Base-by-base conservation (phyloP, 139 green algal species). In the Auxenochlorella protothecoides region DNA sequence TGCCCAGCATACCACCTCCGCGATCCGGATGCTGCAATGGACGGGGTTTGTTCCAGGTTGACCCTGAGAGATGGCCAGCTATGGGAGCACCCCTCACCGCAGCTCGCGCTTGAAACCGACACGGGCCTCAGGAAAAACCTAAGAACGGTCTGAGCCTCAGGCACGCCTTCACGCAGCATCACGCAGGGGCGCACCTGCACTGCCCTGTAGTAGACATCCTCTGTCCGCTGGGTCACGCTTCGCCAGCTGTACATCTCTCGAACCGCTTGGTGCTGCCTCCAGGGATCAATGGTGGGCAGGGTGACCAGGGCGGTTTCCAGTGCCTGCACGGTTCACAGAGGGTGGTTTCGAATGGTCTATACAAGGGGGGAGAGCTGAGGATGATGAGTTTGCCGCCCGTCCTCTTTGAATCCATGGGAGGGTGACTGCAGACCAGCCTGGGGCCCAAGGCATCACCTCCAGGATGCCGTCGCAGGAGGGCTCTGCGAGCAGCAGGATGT, bases 181-280 rank as follows among this genome's bases (percentile, higher is more conserved):
- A 44, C 27, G 27, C 27, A 44, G 27, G 27, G 27, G 27, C 61
- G 4, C n/a, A 55, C 63, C 59, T 78, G 53, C 55, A 81, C 53
- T 3, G 74, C 83, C 6, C 16, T 53, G 59, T 83, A 70, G 76
- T 98, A 97, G 54, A 94, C 93, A 2, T 16, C 44, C 65, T 90
- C 84, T 27, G 90, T 96, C 12, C 92, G 82, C 62, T 68, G 55
- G 3, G 93, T 90, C 10, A 98, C 86, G 68, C 88, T 78, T 5
- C 74, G 78, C 92, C 92, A 98, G 80, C 80, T 89, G 84, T 98
- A 98, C 87, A 97, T 96, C 5, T 69, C 66, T 0, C 63, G 65
- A 68, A 91, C 89, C 53, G 80, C 76, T 5, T 63, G 16, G 70
- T 94, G 88, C 67, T 92, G 87, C 55, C 51, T 54, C 53, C 53